Percentiles rank a stretch among this genome's conserved stretches.
Evolutionary conservation across 495 filamentous ascomycete species (phyloP).

Genomic region (Coniosporium apollinis): DNA sequence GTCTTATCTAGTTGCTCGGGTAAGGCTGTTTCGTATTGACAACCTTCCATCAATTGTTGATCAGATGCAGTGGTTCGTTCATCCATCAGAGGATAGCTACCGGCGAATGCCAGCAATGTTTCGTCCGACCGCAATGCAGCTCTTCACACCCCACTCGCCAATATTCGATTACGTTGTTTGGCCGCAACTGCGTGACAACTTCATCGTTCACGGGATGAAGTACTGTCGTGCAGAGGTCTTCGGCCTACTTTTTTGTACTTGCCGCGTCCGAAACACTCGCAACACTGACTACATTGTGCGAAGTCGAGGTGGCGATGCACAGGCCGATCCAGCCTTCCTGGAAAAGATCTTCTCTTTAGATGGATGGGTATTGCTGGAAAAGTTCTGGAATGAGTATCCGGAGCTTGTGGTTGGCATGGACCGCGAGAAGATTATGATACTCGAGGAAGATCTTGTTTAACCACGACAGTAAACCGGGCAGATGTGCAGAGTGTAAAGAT

Average conservation of each 20-base stretch:
- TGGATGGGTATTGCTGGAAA: not conserved
- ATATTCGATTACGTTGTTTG: not conserved
- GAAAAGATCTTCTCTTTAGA: not conserved
- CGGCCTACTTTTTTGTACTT: not conserved
- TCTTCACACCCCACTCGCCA: not conserved
- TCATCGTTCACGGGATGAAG: not conserved
- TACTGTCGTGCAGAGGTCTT: not conserved
- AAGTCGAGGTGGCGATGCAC: not conserved
- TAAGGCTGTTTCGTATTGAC: not conserved
- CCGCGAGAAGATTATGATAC: not conserved
- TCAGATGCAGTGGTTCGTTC: not conserved
- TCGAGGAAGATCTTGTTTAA: not conserved
- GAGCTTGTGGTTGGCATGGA: not conserved
- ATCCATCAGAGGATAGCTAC: not conserved
- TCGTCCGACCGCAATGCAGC: not conserved
- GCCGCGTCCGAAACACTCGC: not conserved
- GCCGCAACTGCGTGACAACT: not conserved
- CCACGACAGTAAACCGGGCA: not conserved
- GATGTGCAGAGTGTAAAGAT: not conserved
- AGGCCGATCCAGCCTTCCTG: not conserved
- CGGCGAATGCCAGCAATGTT: not conserved
- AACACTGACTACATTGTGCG: not conserved
- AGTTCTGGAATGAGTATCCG: not conserved
- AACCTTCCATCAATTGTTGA: not conserved
- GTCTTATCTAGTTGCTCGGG: not conserved